Percentiles rank a stretch among this genome's conserved stretches.
Conservation (phyloP, 257 asterid genomes). For the Henckelia pumila region DNA sequence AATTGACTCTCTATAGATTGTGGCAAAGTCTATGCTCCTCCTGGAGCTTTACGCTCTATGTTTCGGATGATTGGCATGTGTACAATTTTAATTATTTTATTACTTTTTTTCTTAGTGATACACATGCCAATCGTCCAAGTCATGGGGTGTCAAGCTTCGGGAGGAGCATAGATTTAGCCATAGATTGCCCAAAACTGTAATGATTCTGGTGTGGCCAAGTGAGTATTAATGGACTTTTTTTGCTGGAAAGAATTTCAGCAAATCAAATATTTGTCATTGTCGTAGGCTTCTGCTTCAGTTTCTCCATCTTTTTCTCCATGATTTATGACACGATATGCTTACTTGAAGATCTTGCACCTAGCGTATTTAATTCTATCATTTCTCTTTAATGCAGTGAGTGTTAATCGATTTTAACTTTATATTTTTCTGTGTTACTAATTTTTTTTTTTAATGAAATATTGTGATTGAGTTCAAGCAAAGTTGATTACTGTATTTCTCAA, state of each 20-base stretch:
- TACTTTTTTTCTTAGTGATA: no score
- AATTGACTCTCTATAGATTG: neutral
- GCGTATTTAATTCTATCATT: neutral
- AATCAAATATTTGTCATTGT: neutral
- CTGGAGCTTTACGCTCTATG: no score
- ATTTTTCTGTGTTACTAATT: conserved; percentile 8
- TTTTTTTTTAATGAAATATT: conserved; percentile 1
- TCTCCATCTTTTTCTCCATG: neutral
- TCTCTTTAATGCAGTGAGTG: neutral
- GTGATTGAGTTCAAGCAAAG: conserved; percentile 11
- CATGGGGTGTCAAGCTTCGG: no score
- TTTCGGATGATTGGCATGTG: no score
- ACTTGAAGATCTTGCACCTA: neutral
- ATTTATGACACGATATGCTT: neutral
- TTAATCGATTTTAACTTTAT: conserved; percentile 3
- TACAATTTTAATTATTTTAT: no score
- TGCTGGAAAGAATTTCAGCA: neutral
- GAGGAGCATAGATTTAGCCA: no score
- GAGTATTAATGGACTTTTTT: neutral
- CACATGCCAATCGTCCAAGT: no score
- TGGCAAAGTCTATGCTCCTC: no score
- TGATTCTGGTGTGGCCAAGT: neutral
- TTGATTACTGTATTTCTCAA: neutral
- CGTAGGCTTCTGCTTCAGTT: neutral
- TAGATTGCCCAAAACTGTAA: neutral